Base-by-base conservation (phyloP, 441 rosid species). In the California macrophylla region DNA sequence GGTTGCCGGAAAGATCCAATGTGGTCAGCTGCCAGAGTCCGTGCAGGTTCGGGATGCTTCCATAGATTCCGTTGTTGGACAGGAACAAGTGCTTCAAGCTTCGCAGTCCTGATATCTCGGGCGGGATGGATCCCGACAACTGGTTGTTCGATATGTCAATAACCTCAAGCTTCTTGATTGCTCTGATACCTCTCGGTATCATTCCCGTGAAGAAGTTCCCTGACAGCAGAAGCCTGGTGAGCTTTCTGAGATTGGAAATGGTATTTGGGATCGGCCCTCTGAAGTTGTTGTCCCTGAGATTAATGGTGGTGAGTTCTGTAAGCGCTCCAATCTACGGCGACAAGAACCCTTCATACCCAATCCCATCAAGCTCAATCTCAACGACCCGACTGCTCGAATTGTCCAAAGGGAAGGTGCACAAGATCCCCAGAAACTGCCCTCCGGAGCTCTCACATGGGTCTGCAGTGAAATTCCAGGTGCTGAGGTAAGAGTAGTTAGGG, bases 371-470 rank as follows among this genome's bases (percentile, higher is more conserved):
- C 18, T 83, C 81, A 10, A 88, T 71, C 24, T 80, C 78, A 28
- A 64, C 77, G 42, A 88, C 72, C 54, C 86, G 77, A 61, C 72
- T 80, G 0, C 75, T 73, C 0, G 85, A 76, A 63, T 81, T 81
- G 58, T 81, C 84, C 0, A 34, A 15, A 47, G 85, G 86, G 70
- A 75, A 47, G 8, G 82, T 68, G 45, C 88, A 87, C 71, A 84
- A 71, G 56, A 83, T 77, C 42, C 89, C 90, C 15, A 81, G 82
- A 74, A 85, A 87, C 21, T 72, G 72, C 6, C 66, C 69, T 3
- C 82, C 86, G 0, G 79, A 1, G 25, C 76, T 82, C 45, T 81
- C 86, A 32, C 90, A 83, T 0, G 93, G 90, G 73, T 88, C 90
- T 1, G 54, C 61, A 0, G 81, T 30, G 74, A 86, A 84, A 71